Conservation (phyloP, 2,329 filamentous ascomycete species). For the Penicillium sp. region DNA sequence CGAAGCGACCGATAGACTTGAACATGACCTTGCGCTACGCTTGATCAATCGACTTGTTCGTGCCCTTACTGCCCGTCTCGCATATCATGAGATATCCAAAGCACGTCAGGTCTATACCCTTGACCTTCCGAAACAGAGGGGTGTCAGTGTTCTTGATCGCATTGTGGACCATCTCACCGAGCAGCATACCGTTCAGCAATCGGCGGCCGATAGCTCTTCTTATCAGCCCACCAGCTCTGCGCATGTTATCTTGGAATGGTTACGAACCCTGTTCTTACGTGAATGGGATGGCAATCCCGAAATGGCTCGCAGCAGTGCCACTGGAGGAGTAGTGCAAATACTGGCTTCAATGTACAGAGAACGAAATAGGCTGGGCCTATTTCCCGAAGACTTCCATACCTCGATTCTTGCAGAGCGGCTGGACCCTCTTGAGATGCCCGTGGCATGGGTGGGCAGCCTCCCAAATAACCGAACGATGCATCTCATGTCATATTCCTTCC, state of each 20-base stretch:
- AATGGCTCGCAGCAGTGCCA: conserved; percentile 67
- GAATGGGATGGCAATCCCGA: conserved; percentile 78
- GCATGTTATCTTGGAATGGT: conserved; percentile 44
- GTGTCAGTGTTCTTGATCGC: conserved; percentile 35
- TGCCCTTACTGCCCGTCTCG: conserved; percentile 50
- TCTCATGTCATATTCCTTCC: conserved; percentile 75
- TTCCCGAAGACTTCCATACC: conserved; percentile 69
- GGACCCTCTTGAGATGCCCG: conserved; percentile 72
- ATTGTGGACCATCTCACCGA: conserved; percentile 38
- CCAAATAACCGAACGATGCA: conserved; percentile 67
- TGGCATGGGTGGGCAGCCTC: conserved; percentile 66
- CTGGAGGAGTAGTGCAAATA: conserved; percentile 75
- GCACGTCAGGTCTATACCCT: conserved; percentile 31
- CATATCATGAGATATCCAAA: conserved; percentile 51
- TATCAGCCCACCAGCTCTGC: conserved; percentile 26
- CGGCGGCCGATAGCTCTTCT: conserved; percentile 6
- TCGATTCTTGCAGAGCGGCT: conserved; percentile 75
- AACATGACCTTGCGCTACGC: conserved; percentile 54
- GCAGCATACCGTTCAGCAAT: conserved; percentile 21
- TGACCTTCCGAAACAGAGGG: conserved; percentile 30
- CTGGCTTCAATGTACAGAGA: conserved; percentile 73
- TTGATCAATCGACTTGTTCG: conserved; percentile 51
- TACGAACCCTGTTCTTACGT: conserved; percentile 68
- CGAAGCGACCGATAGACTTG: conserved; percentile 46
- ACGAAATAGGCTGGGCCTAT: conserved; percentile 64